phyloP scores from a whole-genome alignment of 2,329 filamentous ascomycete species.

The Nigrospora sphaerica region DNA sequence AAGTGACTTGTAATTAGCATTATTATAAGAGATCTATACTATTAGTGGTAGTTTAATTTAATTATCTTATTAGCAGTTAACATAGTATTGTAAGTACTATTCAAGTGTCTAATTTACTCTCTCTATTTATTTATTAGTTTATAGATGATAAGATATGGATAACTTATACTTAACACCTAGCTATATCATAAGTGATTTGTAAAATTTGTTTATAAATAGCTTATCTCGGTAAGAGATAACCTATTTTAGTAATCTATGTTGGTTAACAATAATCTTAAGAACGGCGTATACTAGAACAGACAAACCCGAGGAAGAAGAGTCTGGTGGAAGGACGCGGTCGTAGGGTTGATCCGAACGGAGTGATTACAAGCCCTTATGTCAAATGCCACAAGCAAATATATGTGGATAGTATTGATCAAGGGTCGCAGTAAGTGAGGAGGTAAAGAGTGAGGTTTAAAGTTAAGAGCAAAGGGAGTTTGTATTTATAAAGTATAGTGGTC shows the following conservation, averaged over 20 bases:
- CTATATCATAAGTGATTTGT: slow-evolving; percentile 1
- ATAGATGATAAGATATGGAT: slow-evolving; percentile 3
- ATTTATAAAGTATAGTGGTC: too few relatives aligned
- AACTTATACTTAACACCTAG: neutral
- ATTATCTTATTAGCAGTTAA: slow-evolving; percentile 5
- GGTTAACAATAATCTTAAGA: neutral
- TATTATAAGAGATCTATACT: slow-evolving; percentile 6
- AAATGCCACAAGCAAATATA: too few relatives aligned
- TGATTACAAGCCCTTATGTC: too few relatives aligned
- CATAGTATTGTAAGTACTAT: slow-evolving; percentile 4
- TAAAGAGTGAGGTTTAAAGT: too few relatives aligned
- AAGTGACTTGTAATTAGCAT: neutral
- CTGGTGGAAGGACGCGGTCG: too few relatives aligned
- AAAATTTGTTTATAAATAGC: too few relatives aligned
- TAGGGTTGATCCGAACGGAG: too few relatives aligned
- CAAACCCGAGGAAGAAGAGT: too few relatives aligned
- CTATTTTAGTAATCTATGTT: neutral
- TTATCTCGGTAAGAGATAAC: too few relatives aligned
- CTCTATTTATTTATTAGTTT: slow-evolving; percentile 4
- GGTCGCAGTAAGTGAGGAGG: too few relatives aligned
- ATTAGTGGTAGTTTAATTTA: slow-evolving; percentile 4
- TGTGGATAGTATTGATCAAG: too few relatives aligned
- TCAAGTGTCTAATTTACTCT: slow-evolving; percentile 3
- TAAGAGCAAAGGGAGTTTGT: too few relatives aligned
- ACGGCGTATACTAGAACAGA: neutral